phyloP scores from a whole-genome alignment of 805 yeast genomes.

The Lachancea sp. region DNA sequence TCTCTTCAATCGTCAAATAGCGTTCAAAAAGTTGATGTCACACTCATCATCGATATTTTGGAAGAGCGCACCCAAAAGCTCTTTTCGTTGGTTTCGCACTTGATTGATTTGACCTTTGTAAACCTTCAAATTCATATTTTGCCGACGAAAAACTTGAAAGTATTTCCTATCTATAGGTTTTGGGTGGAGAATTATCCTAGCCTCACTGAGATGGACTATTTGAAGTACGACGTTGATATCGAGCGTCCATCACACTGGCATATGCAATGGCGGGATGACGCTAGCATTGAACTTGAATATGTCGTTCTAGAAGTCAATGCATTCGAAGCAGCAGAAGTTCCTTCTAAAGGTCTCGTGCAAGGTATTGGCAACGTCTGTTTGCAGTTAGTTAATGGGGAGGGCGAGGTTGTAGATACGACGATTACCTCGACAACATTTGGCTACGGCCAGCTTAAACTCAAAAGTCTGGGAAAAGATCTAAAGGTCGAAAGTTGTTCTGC shows the following conservation, averaged over 20 bases:
- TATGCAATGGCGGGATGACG: constrained; percentile 41
- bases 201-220: constrained; percentile 33
- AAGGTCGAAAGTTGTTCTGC: constrained; percentile 20
- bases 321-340: constrained; percentile 33
- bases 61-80: constrained; percentile 62
- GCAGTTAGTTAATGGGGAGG: constrained; percentile 33
- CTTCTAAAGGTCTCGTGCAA: constrained; percentile 24
- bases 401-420: constrained; percentile 43
- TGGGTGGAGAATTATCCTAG: constrained; percentile 38
- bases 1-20: constrained; percentile 22
- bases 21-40: constrained; percentile 44
- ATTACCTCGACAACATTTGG: constrained; percentile 75
- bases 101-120: constrained; percentile 43
- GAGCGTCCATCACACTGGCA: constrained; percentile 18
- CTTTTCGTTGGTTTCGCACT: constrained; percentile 40
- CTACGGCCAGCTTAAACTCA: constrained; percentile 57
- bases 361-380: constrained; percentile 47
- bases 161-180: constrained; percentile 50
- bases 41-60: constrained; percentile 64
- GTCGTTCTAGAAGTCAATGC: constrained; percentile 65
- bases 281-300: constrained; percentile 33
- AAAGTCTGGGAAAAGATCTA: constrained; percentile 9
- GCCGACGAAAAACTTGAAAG: constrained; percentile 44
- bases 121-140: constrained; percentile 49
- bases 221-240: constrained; percentile 24